These are phyloP conservation scores for Fusarium napiforme DNA, from an alignment of 2,329 filamentous ascomycete genomes.

Conservation along the genomic window DNA sequence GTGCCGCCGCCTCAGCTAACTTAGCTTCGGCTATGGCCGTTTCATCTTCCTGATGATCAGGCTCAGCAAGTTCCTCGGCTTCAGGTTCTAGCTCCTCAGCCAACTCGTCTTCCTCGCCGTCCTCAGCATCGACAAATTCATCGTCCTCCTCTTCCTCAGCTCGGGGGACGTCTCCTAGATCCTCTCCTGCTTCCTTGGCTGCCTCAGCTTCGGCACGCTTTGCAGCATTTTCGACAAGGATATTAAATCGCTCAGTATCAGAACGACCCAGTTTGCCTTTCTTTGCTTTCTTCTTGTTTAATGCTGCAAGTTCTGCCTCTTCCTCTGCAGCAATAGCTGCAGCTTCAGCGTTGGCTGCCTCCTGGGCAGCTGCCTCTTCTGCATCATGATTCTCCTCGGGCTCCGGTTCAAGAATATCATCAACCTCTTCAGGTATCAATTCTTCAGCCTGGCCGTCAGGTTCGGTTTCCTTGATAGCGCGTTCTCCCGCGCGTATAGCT, in stretches of 20 bases:
- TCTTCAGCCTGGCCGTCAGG: slow-evolving; percentile 17
- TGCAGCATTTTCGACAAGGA: slow-evolving; percentile 39
- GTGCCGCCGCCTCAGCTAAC: slow-evolving; percentile 12
- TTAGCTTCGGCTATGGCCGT: slow-evolving; percentile 29
- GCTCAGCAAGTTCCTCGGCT: neutral
- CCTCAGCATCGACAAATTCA: slow-evolving; percentile 33
- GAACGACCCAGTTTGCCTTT: slow-evolving; percentile 41
- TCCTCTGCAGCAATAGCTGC: slow-evolving; percentile 39
- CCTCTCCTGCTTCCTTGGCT: slow-evolving; percentile 34
- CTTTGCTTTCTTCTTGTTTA: slow-evolving; percentile 55
- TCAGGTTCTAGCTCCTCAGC: slow-evolving; percentile 2
- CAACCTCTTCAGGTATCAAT: slow-evolving; percentile 32
- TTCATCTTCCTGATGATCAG: slow-evolving; percentile 45
- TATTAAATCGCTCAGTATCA: slow-evolving; percentile 38
- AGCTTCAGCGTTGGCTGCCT: slow-evolving; percentile 45
- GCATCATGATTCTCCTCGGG: slow-evolving; percentile 29
- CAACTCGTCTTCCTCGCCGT: slow-evolving; percentile 18
- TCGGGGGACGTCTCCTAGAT: slow-evolving; percentile 45
- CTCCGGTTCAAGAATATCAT: slow-evolving; percentile 32
- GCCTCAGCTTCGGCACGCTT: slow-evolving; percentile 45
- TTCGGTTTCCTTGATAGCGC: slow-evolving; percentile 24
- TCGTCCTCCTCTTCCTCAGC: slow-evolving; percentile 47
- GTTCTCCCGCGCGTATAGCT: slow-evolving; percentile 26
- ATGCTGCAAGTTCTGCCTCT: slow-evolving; percentile 49
- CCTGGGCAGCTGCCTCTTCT: slow-evolving; percentile 35